Base-by-base conservation (phyloP, 495 filamentous ascomycete genomes). In the Talaromyces stipitatus region DNA sequence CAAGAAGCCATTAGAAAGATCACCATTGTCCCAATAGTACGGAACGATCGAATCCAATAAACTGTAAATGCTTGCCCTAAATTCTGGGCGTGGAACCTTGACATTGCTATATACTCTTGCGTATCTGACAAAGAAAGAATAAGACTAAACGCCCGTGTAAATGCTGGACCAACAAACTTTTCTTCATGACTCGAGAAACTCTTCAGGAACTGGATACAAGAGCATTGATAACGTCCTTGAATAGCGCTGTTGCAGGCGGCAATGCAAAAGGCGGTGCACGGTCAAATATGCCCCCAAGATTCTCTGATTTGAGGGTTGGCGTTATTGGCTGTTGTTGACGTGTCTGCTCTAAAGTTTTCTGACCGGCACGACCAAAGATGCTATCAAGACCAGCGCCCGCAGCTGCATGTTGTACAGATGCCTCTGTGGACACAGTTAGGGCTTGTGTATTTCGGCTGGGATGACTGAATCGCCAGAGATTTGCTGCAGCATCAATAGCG, bases 181-280 rank as follows among this genome's bases (percentile, higher is more conserved):
- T 51, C 27, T 30, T 18, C 48, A 29, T 30, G 27, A 51, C 27
- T 51, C 48, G 14, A 26, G 10, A 33, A 33, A 26, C 22, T 24
- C 24, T 48, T 55, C 26, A 55, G 20, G 54, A 57, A 57, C 36
- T 32, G 27, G 55, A 47, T 41, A 56, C n/a, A 47, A 77, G 54
- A 27, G 69, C 67, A 52, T 71, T 66, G 20, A 78, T 83, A 16
- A 96, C 86, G 55, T 84, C 82, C 60, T 85, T 81, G 66, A 95
- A 95, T 63, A 95, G 73, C 53, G 90, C 85, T 53, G 82, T 80
- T 41, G 94, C 83, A 36, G 89, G 82, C 26, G 89, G 89, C 70
- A 94, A 77, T 9, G 87, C 85, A 69, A 85, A 89, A 6, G 88
- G 79, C 23, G 88, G 85, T 1, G 81, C 84, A 29, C 79, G 78